phyloP scores from a whole-genome alignment of 2,329 filamentous ascomycete genomes.

The Arthrobotrys sinensis region DNA sequence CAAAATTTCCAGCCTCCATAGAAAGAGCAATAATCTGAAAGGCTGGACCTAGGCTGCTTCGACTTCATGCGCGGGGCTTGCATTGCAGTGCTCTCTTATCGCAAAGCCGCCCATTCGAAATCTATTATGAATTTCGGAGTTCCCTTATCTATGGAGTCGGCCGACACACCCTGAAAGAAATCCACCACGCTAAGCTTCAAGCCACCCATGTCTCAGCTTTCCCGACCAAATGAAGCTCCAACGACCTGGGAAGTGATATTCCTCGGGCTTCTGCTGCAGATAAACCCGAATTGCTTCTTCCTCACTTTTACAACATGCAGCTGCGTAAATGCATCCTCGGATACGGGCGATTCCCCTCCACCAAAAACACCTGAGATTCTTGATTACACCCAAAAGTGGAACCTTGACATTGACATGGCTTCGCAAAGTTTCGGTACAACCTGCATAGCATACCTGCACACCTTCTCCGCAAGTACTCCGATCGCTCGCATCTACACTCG shows the following conservation, averaged over 20 bases:
- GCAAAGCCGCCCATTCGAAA: constrained; percentile 26
- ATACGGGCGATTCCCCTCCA: constrained; percentile 54
- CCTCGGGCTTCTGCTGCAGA: constrained; percentile 40
- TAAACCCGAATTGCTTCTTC: constrained; percentile 12
- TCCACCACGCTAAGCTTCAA: constrained; percentile 17
- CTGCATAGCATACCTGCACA: constrained; percentile 19
- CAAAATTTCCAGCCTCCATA: not conserved
- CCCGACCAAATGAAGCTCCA: constrained; percentile 10
- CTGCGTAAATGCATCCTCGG: constrained; percentile 41
- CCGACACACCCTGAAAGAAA: constrained; percentile 27
- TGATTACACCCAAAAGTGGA: constrained; percentile 4
- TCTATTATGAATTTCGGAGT: constrained; percentile 52
- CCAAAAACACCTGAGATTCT: not conserved
- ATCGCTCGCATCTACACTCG: not conserved
- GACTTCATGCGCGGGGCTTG: constrained; percentile 22
- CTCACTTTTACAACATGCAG: constrained; percentile 11
- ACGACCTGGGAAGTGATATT: constrained; percentile 31
- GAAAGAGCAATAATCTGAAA: constrained; percentile 10
- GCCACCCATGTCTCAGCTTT: constrained; percentile 29
- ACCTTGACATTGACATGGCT: not conserved
- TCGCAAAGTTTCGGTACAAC: constrained; percentile 24
- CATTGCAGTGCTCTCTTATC: constrained; percentile 36
- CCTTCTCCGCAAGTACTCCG: constrained; percentile 11
- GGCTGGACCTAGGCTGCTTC: constrained; percentile 40
- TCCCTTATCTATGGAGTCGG: constrained; percentile 51